A percentile compares a stretch with the other conserved stretches of the same genome.
Evolutionary conservation across 208 protist species (phyloP).

Genomic region (Herpetomonas samuelpessoai): DNA sequence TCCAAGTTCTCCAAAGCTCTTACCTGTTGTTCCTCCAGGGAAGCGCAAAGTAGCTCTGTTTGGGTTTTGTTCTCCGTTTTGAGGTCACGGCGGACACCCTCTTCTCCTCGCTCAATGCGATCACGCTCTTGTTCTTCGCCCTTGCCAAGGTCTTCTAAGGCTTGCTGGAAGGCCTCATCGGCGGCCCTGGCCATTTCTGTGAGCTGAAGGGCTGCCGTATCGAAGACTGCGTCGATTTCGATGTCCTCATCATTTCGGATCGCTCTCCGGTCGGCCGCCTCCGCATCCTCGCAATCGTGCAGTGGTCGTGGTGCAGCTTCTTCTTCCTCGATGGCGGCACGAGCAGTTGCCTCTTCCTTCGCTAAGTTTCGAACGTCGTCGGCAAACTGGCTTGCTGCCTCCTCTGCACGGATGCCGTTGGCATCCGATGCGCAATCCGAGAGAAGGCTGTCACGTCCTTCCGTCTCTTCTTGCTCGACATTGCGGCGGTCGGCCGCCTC

Average conservation of each 20-base stretch:
- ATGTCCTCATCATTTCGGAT: not conserved
- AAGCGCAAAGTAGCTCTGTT: no score
- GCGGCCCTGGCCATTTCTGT: not conserved
- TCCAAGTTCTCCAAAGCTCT: no score
- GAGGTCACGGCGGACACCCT: not conserved
- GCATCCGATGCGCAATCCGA: not conserved
- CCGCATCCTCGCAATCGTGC: not conserved
- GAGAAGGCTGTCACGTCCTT: not conserved
- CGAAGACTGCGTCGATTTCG: not conserved
- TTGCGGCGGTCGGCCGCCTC: not conserved
- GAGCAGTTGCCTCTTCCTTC: conserved; percentile 4
- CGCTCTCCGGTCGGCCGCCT: not conserved
- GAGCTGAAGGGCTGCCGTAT: not conserved
- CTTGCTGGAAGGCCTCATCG: not conserved
- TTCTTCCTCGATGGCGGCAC: not conserved
- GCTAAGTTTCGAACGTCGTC: not conserved
- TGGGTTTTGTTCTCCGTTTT: no score
- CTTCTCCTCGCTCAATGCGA: not conserved
- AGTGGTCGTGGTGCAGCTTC: not conserved
- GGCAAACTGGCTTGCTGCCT: not conserved
- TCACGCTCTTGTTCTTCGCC: not conserved
- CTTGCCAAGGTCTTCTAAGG: not conserved
- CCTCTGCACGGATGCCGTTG: not conserved
- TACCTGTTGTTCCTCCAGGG: no score
- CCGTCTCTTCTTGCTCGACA: not conserved